Percentiles rank a stretch among this genome's conserved stretches.
Evolutionary conservation across 768 basidiomycete genomes (phyloP).

Genomic region (Podaxis mareebaensis): DNA sequence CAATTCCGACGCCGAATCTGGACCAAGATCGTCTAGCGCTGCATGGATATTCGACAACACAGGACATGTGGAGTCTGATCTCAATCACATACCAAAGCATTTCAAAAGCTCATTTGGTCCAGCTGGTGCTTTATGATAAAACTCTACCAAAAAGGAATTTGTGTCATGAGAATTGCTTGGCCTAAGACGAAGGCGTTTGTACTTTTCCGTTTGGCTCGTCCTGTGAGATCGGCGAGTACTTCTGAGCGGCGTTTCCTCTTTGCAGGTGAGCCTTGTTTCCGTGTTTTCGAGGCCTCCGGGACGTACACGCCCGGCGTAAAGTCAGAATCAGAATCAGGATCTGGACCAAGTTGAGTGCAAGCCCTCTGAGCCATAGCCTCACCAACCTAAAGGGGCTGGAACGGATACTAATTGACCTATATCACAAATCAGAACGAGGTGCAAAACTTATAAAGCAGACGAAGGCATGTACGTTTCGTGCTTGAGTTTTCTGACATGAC

Average conservation of each 20-base stretch:
- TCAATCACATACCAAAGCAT: slow-evolving; percentile 10
- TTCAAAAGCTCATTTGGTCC: slow-evolving; percentile 9
- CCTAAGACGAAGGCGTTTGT: neutral
- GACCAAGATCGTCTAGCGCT: neutral
- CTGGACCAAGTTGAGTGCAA: slow-evolving; percentile 23
- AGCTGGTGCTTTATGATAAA: neutral
- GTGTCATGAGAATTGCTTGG: neutral
- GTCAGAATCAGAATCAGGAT: slow-evolving; percentile 50
- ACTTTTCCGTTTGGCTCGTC: slow-evolving; percentile 15
- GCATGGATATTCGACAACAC: neutral
- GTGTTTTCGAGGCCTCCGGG: slow-evolving; percentile 31
- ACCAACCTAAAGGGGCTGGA: slow-evolving; percentile 37
- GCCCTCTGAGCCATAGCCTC: neutral
- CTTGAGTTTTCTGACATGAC: slow-evolving; percentile 22
- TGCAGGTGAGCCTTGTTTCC: slow-evolving; percentile 21
- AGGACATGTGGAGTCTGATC: neutral
- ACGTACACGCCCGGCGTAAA: slow-evolving; percentile 44
- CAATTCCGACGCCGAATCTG: slow-evolving; percentile 12
- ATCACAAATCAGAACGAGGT: slow-evolving; percentile 7
- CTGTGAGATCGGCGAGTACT: neutral
- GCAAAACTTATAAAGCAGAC: neutral
- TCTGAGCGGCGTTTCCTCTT: slow-evolving; percentile 18
- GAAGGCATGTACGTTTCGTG: slow-evolving; percentile 27
- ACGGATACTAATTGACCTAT: slow-evolving; percentile 35
- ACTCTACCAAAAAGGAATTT: neutral